Base-by-base conservation (phyloP, 306 rosid genomes). In the Cucumis cinereus region DNA sequence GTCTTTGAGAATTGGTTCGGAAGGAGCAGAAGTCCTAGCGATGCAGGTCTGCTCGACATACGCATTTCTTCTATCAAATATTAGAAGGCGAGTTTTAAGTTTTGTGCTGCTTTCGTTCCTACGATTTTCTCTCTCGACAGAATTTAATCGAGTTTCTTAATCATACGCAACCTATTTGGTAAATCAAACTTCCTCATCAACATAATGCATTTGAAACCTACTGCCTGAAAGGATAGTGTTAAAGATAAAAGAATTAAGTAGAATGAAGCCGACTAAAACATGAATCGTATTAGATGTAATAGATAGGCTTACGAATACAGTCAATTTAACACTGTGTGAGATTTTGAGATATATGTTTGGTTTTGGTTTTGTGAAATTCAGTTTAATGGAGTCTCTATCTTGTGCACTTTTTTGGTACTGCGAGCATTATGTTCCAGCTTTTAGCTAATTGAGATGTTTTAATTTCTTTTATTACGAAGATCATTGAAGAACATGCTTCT, bases 11-110 rank as follows among this genome's bases (percentile, higher is more conserved):
- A 81, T 10, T 23, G 96, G 97, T 26, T 88, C 93, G 2, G 98
- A 93, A 87, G 98, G 97, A 52, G 89, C 78, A 73, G 88, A 85
- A n/a, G 96, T 92, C 72, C 95, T 77, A 77, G 86, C 81, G 57
- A 74, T 92, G 96, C 99, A 92, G 97, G 97, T 92, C 86, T 79
- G 82, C 78, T 83, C 68, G 83, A 80, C 70, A 79, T 87, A 75
- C 79, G 59, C 22, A 47, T 64, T 86, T 85, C 77, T 79, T 57
- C 79, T 78, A 75, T 79, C 59, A 35, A 56, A 75, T 16, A 76
- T 84, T 84, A 80, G 83, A 77, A 84, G 93, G 91, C 89, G 87
- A 85, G 88, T 80, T 79, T 75, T 77, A 11, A 24, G 73, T 77
- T 79, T 52, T 23, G 4, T 60, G 35, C 13, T 45, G 73, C 56